Evolutionary conservation across 352 stramenopile species (phyloP), one percentile per base, ranked within the genome.

Genomic region (Phytophthora aleatoria): DNA sequence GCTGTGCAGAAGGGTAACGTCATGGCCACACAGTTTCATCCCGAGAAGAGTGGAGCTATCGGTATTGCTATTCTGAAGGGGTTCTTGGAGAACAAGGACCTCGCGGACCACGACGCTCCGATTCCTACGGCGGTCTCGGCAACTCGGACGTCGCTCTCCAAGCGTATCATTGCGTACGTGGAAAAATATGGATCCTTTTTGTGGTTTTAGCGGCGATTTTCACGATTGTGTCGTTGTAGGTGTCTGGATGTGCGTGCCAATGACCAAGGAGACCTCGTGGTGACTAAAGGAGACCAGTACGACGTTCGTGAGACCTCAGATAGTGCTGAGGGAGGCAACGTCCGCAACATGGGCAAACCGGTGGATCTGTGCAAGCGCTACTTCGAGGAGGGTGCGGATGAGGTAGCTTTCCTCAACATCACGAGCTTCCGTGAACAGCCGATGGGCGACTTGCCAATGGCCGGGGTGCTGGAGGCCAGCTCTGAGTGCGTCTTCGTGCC

Each of bases 251-350:
- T 99, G 45, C 91, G 97, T 57, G 87, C 86, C 41, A 99, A 99
- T 67, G 97, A 99, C 75, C 69, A 86, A 13, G 97, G 97, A 52
- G 96, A 99, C 69, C 82, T 99, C 6, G 96, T 99, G 27, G 97
- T 99, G 44, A 99, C 97, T 65, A 99, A 99, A 78, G 97, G 97
- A 57, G 97, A 99, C 78, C 96, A 99, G 75, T 99, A 99, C 74
- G 97, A 99, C 69, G 97, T 99, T 8, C 87, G 97, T 16, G 97
- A 99, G 78, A 77, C 59, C 42, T 70, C 60, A 16, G 83, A 80
- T 26, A 75, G 77, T 15, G 82, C 77, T 16, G 71, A 82, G 33
- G 96, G 94, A 36, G 96, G 96, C 54, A 76, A 91, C 50, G 97
- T 99, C 15, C 87, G 97, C 62, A 99, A 99, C 77, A 96, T 99